These are phyloP conservation scores for Aureoboletus auriporus DNA, from an alignment of 768 basidiomycete species.

Conservation along the genomic window DNA sequence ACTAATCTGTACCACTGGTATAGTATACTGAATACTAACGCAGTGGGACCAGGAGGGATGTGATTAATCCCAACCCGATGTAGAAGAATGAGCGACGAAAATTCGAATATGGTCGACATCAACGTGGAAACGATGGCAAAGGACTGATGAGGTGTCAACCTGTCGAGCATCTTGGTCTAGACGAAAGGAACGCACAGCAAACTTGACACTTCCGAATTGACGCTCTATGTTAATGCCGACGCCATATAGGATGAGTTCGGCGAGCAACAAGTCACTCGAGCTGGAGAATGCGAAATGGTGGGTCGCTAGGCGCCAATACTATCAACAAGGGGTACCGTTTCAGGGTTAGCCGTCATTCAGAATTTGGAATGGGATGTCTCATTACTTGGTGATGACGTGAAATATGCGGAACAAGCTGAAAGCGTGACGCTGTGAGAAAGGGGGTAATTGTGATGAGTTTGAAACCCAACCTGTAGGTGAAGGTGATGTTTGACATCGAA, in stretches of 20 bases:
- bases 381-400: conserved; percentile 85
- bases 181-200: conserved; percentile 54
- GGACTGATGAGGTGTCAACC: conserved; percentile 46
- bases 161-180: background rate
- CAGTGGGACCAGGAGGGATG: conserved; percentile 73
- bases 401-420: conserved; percentile 82
- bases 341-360: conserved; percentile 28
- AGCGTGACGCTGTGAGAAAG: conserved; percentile 7
- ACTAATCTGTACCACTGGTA: conserved; percentile 82
- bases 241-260: conserved; percentile 69
- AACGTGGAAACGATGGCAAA: conserved; percentile 67
- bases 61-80: conserved; percentile 67
- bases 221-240: conserved; percentile 72
- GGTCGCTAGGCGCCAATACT: conserved; percentile 83
- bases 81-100: conserved; percentile 60
- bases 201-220: conserved; percentile 84
- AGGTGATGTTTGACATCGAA: conserved; percentile 89
- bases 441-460: background rate
- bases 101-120: conserved; percentile 64
- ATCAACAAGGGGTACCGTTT: conserved; percentile 25
- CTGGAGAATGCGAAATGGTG: conserved; percentile 79
- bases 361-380: conserved; percentile 1
- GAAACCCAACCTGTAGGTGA: conserved; percentile 64
- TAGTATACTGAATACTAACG: conserved; percentile 72
- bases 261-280: conserved; percentile 82